phyloP scores from a whole-genome alignment of 2,329 filamentous ascomycete genomes.

The Monilinia aucupariae region DNA sequence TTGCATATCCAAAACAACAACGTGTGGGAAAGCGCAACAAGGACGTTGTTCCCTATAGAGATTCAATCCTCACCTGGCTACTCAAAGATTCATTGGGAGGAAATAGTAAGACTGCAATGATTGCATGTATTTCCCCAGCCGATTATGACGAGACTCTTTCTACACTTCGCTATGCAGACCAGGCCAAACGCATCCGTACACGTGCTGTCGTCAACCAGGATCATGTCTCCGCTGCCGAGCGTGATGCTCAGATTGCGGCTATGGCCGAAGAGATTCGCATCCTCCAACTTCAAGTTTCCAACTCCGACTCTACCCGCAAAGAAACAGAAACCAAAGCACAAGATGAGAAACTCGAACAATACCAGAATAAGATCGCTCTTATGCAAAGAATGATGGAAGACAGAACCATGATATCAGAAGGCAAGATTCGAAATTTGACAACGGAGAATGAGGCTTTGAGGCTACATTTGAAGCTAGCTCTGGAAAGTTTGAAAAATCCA shows the following conservation, averaged over 20 bases:
- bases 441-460: slow-evolving; percentile 87
- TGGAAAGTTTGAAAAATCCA: slow-evolving; percentile 84
- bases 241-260: slow-evolving; percentile 86
- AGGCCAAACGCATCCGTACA: slow-evolving; percentile 94
- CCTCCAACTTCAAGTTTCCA: slow-evolving; percentile 65
- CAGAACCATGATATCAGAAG: slow-evolving; percentile 79
- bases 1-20: slow-evolving; percentile 65
- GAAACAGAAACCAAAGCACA: slow-evolving; percentile 66
- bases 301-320: slow-evolving; percentile 54
- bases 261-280: slow-evolving; percentile 93
- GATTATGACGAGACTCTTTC: slow-evolving; percentile 98
- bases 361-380: slow-evolving; percentile 80
- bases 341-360: slow-evolving; percentile 85
- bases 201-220: slow-evolving; percentile 94
- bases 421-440: slow-evolving; percentile 85
- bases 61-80: slow-evolving; percentile 78
- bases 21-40: slow-evolving; percentile 53
- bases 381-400: slow-evolving; percentile 98
- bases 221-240: slow-evolving; percentile 82
- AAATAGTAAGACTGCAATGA: slow-evolving; percentile 99
- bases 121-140: slow-evolving; percentile 89
- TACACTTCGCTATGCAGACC: slow-evolving; percentile 92
- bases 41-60: slow-evolving; percentile 84
- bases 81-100: slow-evolving; percentile 93
- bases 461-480: slow-evolving; percentile 79